These are phyloP conservation scores for Pseudogymnoascus sp. DNA, from an alignment of 2,329 filamentous ascomycete species.

Conservation along the genomic window DNA sequence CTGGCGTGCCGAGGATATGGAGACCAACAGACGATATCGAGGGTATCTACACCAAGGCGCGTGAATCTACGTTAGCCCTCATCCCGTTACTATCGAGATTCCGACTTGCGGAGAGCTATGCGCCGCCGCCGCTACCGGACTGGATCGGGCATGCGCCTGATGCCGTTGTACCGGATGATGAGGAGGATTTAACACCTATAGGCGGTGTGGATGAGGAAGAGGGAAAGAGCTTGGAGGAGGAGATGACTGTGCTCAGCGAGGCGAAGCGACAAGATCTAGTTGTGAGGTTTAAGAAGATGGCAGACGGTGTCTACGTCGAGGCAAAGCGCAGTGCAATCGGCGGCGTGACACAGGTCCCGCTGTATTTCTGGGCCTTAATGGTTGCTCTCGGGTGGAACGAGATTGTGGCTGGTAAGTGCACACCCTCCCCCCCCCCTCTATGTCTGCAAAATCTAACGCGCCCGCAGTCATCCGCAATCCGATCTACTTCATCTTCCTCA, in stretches of 20 bases:
- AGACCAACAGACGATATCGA: slow-evolving; percentile 95
- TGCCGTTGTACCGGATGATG: slow-evolving; percentile 69
- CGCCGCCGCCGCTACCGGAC: slow-evolving; percentile 69
- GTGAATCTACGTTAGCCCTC: slow-evolving; percentile 83
- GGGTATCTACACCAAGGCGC: slow-evolving; percentile 82
- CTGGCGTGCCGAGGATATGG: slow-evolving; percentile 93
- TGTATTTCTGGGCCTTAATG: slow-evolving; percentile 89
- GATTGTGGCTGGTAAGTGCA: slow-evolving; percentile 72
- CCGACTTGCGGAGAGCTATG: slow-evolving; percentile 63
- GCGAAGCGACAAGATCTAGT: slow-evolving; percentile 84
- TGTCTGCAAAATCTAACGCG: slow-evolving; percentile 12
- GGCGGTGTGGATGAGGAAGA: slow-evolving; percentile 93
- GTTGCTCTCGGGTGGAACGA: slow-evolving; percentile 98
- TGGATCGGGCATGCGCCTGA: slow-evolving; percentile 76
- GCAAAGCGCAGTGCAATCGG: slow-evolving; percentile 95
- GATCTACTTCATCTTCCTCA: slow-evolving; percentile 80
- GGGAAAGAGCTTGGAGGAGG: slow-evolving; percentile 88
- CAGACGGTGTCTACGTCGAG: slow-evolving; percentile 95
- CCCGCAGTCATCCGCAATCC: slow-evolving; percentile 80
- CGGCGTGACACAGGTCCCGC: slow-evolving; percentile 83
- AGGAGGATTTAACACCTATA: slow-evolving; percentile 82
- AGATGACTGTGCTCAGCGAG: slow-evolving; percentile 91
- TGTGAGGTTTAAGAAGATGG: slow-evolving; percentile 95
- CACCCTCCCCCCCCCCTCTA: slow-evolving; percentile 7
- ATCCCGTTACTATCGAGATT: slow-evolving; percentile 86